Evolutionary conservation across 805 yeast genomes (phyloP), one percentile per base, ranked within the genome.

Genomic region (Zygoascus flipseniorum): DNA sequence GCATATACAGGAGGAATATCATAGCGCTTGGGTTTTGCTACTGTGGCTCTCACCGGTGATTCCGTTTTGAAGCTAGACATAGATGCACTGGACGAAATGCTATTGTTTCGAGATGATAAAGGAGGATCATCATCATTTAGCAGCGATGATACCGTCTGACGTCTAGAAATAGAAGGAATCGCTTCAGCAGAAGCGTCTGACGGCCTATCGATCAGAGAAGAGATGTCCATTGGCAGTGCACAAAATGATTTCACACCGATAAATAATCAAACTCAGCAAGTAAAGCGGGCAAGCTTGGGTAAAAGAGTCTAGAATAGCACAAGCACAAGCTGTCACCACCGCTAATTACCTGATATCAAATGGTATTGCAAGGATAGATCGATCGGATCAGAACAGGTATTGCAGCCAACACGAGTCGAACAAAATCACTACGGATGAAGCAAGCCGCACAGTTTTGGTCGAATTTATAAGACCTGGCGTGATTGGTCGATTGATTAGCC

Each of bases 121-220:
- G 53, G 55, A 14, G 58, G 52, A 31, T 59, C 57, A 35, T 60
- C 61, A 23, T 57, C 60, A 47, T 60, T 60, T 3, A 60, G 52
- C 31, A 60, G 50, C 23, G 63, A 57, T 13, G 62, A 52, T 26
- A 60, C 63, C 2, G 63, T 60, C 20, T 57, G 60, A 5, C 63
- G 50, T 35, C 60, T 37, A 13, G 52, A 49, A 42, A 26, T 26
- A 23, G 46, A 41, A 42, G 46, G 47, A 2, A 45, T 32, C 20
- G 14, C 41, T 14, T 23, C 18, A 14, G 41, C 43, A 20, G 51
- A 43, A 13, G 31, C 19, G 2, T 48, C 23, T 14, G 50, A 13
- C 2, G 48, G 39, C 18, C 58, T 58, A 26, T 53, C 45, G 18
- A 58, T 53, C 23, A 58, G 50, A 46, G 54, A 55, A 26, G 51